These are phyloP conservation scores for Penicillium sp. DNA, from an alignment of 2,329 filamentous ascomycete species.

Conservation along the genomic window DNA sequence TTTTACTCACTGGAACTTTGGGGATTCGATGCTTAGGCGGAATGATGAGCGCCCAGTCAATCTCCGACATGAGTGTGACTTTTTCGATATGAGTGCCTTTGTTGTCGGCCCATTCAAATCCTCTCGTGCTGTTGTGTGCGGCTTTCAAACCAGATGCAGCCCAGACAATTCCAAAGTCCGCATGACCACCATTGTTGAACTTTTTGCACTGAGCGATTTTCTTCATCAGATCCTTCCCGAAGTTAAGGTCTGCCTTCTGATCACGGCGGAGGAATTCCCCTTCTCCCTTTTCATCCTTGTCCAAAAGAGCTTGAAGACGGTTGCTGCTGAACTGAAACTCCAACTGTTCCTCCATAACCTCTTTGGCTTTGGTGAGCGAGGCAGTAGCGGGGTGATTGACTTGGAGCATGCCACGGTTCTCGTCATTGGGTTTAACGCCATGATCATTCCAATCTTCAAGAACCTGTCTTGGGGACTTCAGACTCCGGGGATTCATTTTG, in stretches of 20 bases:
- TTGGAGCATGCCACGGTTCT: background rate
- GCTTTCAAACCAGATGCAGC: background rate
- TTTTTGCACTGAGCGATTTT: no score
- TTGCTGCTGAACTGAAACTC: background rate
- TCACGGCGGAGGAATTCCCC: no score
- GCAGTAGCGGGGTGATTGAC: background rate
- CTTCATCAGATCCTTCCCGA: no score
- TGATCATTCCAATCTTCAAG: background rate
- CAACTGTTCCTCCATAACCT: background rate
- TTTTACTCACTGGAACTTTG: no score
- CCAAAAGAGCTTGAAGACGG: no score
- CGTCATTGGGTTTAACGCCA: background rate
- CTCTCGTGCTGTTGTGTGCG: background rate
- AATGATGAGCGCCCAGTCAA: background rate
- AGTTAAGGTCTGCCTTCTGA: no score
- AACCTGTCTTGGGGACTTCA: background rate
- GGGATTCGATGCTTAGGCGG: background rate
- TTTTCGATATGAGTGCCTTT: no score
- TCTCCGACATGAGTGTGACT: background rate
- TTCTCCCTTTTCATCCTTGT: no score
- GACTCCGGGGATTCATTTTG: background rate
- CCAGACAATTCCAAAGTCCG: background rate
- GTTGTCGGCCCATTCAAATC: no score
- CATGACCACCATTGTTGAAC: background rate
- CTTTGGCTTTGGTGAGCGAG: background rate